Base-by-base conservation (phyloP, 2,329 filamentous ascomycete genomes). In the Ceratocystiopsis minuta region DNA sequence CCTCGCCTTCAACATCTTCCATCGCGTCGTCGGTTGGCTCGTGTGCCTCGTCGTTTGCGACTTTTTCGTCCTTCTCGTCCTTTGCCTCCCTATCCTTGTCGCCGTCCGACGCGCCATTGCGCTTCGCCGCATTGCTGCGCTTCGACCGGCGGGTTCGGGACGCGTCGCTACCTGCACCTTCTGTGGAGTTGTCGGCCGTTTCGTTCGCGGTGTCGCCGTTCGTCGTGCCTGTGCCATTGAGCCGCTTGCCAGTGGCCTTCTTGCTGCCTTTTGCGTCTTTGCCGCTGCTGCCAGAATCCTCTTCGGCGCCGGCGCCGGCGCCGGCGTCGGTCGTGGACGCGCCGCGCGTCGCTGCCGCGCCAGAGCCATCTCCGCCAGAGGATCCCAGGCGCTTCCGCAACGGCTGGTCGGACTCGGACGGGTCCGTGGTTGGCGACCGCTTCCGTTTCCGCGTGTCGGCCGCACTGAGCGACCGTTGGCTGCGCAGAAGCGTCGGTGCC, bases 381-480 rank as follows among this genome's bases (percentile, higher is more conserved):
- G 24, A 70, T 18, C 62, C 65, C n/a, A 64, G 63, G 45, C 71
- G 67, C 55, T 75, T 76, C 45, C 67, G 63, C 35, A 63, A 53
- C 7, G 68, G 68, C 48, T 68, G 64, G 20, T 66, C 64, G 2
- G 58, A 50, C 41, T 66, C 66, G 24, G 61, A 62, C 13, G 57
- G 57, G 36, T 72, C 66, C 20, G 53, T 54, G 4, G 55, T 55
- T 3, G 61, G 60, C 31, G 66, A 65, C 32, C 68, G 64, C 55
- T 72, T 72, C 40, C 66, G 61, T 53, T 70, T 72, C 48, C 55
- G 63, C 52, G 53, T 65, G 53, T 61, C 60, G 13, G 32, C 32
- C 32, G 32, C 60, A 31, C 55, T 37, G n/a, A 37, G 54, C 5
- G 54, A 55, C 35, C 42, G 46, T 34, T 45, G 48, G 34, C 40